Conservation (phyloP, 1,284 basidiomycete species). For the Salmacisia buchloeana region DNA sequence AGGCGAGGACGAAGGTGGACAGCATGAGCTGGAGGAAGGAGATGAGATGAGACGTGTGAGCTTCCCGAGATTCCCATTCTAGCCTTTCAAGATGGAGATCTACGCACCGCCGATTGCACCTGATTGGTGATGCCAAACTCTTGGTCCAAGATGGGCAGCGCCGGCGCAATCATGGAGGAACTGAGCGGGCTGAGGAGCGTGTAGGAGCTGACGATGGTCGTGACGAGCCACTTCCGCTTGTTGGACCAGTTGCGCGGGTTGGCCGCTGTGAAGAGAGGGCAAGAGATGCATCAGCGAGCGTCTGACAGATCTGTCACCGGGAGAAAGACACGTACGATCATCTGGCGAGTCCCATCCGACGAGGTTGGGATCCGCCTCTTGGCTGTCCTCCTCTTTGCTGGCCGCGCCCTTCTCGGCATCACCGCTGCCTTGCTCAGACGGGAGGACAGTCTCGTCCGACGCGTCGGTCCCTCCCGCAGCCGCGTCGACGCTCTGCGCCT, state of each 20-base stretch:
- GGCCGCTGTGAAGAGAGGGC: slow-evolving; percentile 14
- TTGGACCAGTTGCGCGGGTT: slow-evolving; percentile 68
- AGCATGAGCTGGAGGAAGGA: slow-evolving; percentile 25
- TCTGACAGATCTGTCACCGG: background rate
- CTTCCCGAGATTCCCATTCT: background rate
- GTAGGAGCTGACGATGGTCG: slow-evolving; percentile 43
- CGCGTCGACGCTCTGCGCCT: too few species aligned
- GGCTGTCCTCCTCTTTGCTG: background rate
- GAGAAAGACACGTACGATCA: slow-evolving; percentile 53
- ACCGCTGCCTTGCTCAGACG: background rate
- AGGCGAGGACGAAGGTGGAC: slow-evolving; percentile 37
- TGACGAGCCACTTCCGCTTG: slow-evolving; percentile 62
- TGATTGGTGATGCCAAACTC: slow-evolving; percentile 27
- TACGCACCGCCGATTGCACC: background rate
- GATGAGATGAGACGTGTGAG: background rate
- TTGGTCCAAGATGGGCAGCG: slow-evolving; percentile 23
- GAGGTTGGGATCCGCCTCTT: slow-evolving; percentile 25
- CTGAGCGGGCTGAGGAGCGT: slow-evolving; percentile 39
- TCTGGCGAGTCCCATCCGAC: slow-evolving; percentile 64
- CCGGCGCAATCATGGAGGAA: slow-evolving; percentile 44
- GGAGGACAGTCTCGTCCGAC: background rate
- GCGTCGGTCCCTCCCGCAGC: too few species aligned
- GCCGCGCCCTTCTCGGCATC: background rate
- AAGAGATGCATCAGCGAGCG: background rate
- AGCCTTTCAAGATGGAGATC: background rate